Base-by-base conservation (phyloP, 495 filamentous ascomycete genomes). In the Lophiotrema nucula region DNA sequence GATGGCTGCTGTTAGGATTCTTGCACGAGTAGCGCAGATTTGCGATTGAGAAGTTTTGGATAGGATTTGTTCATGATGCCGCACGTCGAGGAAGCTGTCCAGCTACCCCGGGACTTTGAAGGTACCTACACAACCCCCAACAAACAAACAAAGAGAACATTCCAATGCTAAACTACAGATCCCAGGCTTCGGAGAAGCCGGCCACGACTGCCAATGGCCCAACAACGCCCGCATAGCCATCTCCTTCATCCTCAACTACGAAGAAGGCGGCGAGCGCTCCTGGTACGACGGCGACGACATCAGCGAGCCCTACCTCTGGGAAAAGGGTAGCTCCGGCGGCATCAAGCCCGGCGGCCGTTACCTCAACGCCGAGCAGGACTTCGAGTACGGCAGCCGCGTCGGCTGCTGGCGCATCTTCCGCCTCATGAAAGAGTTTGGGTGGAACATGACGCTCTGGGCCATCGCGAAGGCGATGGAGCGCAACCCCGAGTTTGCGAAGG, bases 211-310 rank as follows among this genome's bases (percentile, higher is more conserved):
- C 56, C 37, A 66, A 60, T 70, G 68, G 66, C 68, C 68, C 24
- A 70, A 70, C 38, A 47, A 50, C 16, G 68, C 68, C 22, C 60
- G 68, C 15, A 70, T 70, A 26, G 66, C 68, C 10, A 53, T 70
- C 18, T 68, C 66, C 12, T 70, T 70, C 68, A 65, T 70, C 46
- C 64, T 70, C 22, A 70, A 70, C 52, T 70, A 70, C 58, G 67
- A 69, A 57, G 65, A 68, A 53, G 61, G 68, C 28, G 68, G 68
- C 54, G 66, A 70, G 43, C 66, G 66, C 19, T 58, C 44, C 43
- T 44, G 68, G 28, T 47, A 54, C 24, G 68, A 70, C 37, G 68
- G 68, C 31, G 68, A 70, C 50, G 46, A 55, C 19, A 38, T 64
- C 43, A 53, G 33, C 16, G 68, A 70, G 43, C 68, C 66, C 2